A percentile compares a stretch with the other conserved stretches of the same genome.
Conservation (phyloP, 768 basidiomycete genomes). For the Serendipita vermifera region DNA sequence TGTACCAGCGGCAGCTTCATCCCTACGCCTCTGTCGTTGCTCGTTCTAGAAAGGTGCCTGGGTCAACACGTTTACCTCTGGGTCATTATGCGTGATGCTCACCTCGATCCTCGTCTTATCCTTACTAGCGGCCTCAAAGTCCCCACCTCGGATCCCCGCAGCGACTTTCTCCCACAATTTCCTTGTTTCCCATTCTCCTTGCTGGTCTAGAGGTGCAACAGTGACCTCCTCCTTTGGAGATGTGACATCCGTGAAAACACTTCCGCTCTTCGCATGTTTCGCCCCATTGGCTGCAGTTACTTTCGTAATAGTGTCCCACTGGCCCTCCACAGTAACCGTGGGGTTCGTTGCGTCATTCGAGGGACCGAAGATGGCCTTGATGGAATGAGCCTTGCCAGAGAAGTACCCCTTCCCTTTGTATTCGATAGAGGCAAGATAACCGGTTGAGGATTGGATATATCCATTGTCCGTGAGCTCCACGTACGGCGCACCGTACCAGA, state of each 20-base stretch:
- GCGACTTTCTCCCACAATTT: constrained; percentile 75
- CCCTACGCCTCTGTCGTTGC: constrained; percentile 75
- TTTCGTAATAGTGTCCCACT: constrained; percentile 52
- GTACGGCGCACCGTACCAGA: constrained; percentile 75
- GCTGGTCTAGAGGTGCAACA: constrained; percentile 39
- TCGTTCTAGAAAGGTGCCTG: constrained; percentile 51
- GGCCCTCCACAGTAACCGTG: constrained; percentile 50
- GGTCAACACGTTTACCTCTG: neutral
- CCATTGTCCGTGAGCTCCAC: constrained; percentile 79
- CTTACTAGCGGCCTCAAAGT: constrained; percentile 78
- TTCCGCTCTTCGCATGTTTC: constrained; percentile 34
- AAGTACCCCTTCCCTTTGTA: constrained; percentile 98
- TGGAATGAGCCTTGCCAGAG: constrained; percentile 81
- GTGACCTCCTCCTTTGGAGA: constrained; percentile 62
- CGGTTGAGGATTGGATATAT: constrained; percentile 58
- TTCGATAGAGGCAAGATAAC: constrained; percentile 56
- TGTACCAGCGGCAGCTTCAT: constrained; percentile 60
- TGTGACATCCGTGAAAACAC: constrained; percentile 64
- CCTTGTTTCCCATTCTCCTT: constrained; percentile 64
- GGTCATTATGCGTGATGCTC: constrained; percentile 14
- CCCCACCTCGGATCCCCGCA: constrained; percentile 79
- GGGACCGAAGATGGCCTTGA: constrained; percentile 66
- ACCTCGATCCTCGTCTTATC: constrained; percentile 93
- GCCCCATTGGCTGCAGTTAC: constrained; percentile 26
- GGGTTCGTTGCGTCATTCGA: constrained; percentile 29